phyloP scores from a whole-genome alignment of 306 rosid species.

The Ochetophila trinervis region DNA sequence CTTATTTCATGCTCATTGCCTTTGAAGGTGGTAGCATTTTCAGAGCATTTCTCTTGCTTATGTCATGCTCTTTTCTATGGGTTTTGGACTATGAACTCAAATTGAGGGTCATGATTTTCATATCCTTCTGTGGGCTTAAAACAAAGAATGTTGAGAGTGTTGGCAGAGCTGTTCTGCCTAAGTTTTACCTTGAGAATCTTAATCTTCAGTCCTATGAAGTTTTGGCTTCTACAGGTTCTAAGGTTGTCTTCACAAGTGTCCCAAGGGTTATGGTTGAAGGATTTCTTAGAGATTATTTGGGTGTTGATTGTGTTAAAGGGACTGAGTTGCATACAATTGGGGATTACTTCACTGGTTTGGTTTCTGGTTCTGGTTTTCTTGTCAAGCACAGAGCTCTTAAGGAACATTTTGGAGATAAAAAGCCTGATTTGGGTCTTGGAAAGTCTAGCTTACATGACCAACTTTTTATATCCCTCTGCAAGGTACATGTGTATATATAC shows the following conservation, averaged over 20 bases:
- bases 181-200: conserved; percentile 78
- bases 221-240: conserved; percentile 49
- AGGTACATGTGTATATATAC: conserved; percentile 45
- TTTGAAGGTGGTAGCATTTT: conserved; percentile 85
- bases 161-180: conserved; percentile 68
- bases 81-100: conserved; percentile 47
- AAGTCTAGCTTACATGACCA: conserved; percentile 53
- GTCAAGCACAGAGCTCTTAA: conserved; percentile 63
- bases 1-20: conserved; percentile 87
- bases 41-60: conserved; percentile 60
- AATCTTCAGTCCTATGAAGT: conserved; percentile 51
- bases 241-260: conserved; percentile 59
- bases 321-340: conserved; percentile 67
- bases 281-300: conserved; percentile 66
- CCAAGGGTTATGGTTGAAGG: conserved; percentile 83
- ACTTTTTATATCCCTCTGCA: conserved; percentile 69
- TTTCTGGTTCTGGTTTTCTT: conserved; percentile 50
- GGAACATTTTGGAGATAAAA: conserved; percentile 62
- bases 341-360: conserved; percentile 55
- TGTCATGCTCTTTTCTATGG: conserved; percentile 60
- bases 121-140: conserved; percentile 62
- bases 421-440: conserved; percentile 77
- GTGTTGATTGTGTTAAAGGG: conserved; percentile 56
- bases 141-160: conserved; percentile 52
- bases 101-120: conserved; percentile 57